These are phyloP conservation scores for Friedmanniomyces simplex DNA, from an alignment of 495 filamentous ascomycete genomes.

Conservation along the genomic window DNA sequence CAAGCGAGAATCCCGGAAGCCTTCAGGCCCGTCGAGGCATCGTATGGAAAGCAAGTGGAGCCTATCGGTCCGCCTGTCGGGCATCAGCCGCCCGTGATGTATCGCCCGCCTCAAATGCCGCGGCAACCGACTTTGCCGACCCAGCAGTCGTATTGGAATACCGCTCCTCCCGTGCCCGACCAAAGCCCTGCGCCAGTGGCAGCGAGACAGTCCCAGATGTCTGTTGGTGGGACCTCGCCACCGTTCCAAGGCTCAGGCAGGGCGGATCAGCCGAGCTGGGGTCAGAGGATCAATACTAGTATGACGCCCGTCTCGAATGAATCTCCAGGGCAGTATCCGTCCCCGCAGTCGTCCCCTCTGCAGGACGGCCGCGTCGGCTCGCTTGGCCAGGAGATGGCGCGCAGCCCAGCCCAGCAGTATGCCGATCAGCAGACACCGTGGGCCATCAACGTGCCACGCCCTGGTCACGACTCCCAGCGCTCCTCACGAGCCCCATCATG, in stretches of 20 bases:
- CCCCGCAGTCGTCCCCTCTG: not conserved
- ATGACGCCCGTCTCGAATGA: not conserved
- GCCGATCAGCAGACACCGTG: slow-evolving; percentile 15
- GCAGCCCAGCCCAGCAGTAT: slow-evolving; percentile 3
- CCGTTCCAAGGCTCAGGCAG: not conserved
- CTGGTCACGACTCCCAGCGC: not conserved
- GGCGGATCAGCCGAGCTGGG: not conserved
- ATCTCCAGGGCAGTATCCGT: not conserved
- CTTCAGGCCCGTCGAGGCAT: slow-evolving; percentile 7
- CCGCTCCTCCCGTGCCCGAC: not conserved
- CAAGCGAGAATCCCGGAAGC: slow-evolving; percentile 8
- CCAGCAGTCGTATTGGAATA: slow-evolving; percentile 7
- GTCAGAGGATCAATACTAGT: not conserved
- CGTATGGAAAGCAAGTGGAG: slow-evolving; percentile 1
- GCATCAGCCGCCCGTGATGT: not conserved
- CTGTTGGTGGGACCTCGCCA: too few species aligned
- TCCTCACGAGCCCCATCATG: not conserved
- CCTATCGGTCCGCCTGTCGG: slow-evolving; percentile 6
- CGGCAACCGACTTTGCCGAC: slow-evolving; percentile 10
- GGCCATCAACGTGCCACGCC: not conserved
- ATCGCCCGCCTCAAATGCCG: not conserved
- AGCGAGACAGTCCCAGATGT: not conserved
- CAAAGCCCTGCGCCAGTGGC: not conserved
- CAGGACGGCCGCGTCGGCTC: not conserved
- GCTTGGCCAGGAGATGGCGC: not conserved